phyloP scores from a whole-genome alignment of 1,139 yeast genomes.

The Hanseniaspora uvarum region DNA sequence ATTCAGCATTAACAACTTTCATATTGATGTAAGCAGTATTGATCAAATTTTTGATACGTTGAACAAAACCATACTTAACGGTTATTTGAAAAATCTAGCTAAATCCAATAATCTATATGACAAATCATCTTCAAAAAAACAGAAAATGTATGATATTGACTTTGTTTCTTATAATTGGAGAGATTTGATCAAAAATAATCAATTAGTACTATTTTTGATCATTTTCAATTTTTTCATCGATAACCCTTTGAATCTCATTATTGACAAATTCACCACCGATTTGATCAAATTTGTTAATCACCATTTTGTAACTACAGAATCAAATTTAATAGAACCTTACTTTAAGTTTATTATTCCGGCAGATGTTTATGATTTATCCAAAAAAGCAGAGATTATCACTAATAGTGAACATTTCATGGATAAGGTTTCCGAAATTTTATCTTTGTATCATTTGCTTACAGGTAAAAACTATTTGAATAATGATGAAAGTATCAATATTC shows the following conservation, averaged over 20 bases:
- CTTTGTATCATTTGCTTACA: conserved; percentile 22
- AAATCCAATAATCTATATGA: conserved; percentile 20
- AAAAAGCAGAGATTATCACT: conserved; percentile 16
- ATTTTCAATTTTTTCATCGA: conserved; percentile 24
- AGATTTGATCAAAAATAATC: conserved; percentile 20
- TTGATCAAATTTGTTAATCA: neutral
- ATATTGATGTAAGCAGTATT: conserved; percentile 15
- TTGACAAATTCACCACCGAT: conserved; percentile 3
- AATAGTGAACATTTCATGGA: conserved; percentile 23
- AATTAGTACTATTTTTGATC: conserved; percentile 20
- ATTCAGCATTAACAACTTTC: conserved; percentile 20
- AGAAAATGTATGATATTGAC: neutral
- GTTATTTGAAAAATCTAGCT: conserved; percentile 18
- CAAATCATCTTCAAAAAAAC: conserved; percentile 17
- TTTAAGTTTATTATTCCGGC: conserved; percentile 12
- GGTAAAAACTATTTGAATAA: conserved; percentile 21
- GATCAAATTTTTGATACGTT: conserved; percentile 19
- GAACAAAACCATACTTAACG: conserved; percentile 11
- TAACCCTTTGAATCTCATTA: conserved; percentile 19
- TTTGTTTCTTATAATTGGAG: conserved; percentile 6
- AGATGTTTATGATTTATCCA: conserved; percentile 14
- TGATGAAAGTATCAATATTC: conserved; percentile 20
- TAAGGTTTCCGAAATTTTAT: conserved; percentile 22
- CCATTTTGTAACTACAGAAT: neutral
- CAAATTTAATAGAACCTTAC: neutral